Percentiles rank a stretch among this genome's conserved stretches.
Evolutionary conservation across 768 basidiomycete genomes (phyloP).

Genomic region (Hortiboletus flavorubellus): DNA sequence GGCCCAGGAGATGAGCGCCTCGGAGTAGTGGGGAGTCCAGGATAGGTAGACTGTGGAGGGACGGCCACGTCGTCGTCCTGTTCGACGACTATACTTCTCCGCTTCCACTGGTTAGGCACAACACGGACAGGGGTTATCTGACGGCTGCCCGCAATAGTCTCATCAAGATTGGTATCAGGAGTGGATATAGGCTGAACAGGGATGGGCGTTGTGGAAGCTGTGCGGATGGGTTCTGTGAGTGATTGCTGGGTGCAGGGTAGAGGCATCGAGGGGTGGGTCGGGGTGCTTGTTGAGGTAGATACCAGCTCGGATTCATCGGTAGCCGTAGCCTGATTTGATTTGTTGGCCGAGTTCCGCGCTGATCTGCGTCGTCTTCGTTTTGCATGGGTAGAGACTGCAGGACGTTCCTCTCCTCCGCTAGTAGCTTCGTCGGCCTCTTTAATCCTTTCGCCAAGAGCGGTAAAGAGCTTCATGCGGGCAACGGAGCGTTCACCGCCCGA

Average conservation of each 20-base stretch:
- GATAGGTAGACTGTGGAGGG: constrained; percentile 38
- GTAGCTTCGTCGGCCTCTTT: constrained; percentile 63
- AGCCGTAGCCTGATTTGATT: constrained; percentile 38
- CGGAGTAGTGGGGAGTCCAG: constrained; percentile 41
- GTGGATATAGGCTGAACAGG: constrained; percentile 26
- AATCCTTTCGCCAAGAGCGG: constrained; percentile 53
- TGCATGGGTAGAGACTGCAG: constrained; percentile 39
- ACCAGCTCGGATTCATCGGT: constrained; percentile 46
- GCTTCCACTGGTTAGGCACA: constrained; percentile 41
- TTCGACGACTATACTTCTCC: constrained; percentile 66
- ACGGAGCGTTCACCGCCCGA: constrained; percentile 77
- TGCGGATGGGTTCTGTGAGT: constrained; percentile 24
- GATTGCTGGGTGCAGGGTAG: constrained; percentile 40
- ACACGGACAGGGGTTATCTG: constrained; percentile 34
- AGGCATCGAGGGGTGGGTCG: constrained; percentile 51
- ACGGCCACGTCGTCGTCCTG: constrained; percentile 60
- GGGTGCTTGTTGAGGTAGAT: constrained; percentile 54
- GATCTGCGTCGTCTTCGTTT: constrained; percentile 60
- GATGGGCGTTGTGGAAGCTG: constrained; percentile 29
- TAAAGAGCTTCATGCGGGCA: constrained; percentile 66
- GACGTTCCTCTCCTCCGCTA: constrained; percentile 56
- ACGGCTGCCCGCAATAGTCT: constrained; percentile 29
- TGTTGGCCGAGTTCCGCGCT: constrained; percentile 34
- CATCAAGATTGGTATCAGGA: constrained; percentile 29
- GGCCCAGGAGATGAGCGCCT: constrained; percentile 33